These are phyloP conservation scores for Ashbya aceris DNA, from an alignment of 1,139 yeast genomes.

Conservation along the genomic window DNA sequence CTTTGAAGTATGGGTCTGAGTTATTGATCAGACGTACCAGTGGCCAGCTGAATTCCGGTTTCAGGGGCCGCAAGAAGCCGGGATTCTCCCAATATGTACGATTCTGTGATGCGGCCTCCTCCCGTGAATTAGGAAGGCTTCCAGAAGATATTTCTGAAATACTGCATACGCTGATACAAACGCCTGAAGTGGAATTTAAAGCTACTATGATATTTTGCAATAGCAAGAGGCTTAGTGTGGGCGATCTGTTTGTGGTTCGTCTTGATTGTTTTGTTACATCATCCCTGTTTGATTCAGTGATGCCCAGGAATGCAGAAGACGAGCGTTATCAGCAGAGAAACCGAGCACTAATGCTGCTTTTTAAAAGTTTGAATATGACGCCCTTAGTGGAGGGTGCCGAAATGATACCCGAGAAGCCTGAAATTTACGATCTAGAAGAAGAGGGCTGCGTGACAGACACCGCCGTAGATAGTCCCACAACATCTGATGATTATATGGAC, in stretches of 20 bases:
- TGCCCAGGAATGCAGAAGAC: constrained; percentile 40
- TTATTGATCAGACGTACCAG: constrained; percentile 31
- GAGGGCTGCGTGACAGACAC: constrained; percentile 9
- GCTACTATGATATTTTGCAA: constrained; percentile 54
- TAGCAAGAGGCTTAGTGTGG: constrained; percentile 48
- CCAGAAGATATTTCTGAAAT: constrained; percentile 66
- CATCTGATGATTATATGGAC: constrained; percentile 35
- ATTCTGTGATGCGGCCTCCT: constrained; percentile 19
- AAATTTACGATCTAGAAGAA: constrained; percentile 26
- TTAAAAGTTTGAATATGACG: constrained; percentile 39
- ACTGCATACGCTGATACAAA: constrained; percentile 56
- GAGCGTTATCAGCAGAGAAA: constrained; percentile 43
- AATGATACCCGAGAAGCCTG: constrained; percentile 22
- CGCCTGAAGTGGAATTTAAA: constrained; percentile 45
- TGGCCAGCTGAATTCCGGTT: background rate
- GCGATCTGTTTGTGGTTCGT: constrained; percentile 60
- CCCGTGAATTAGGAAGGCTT: constrained; percentile 65
- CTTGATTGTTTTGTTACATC: constrained; percentile 52
- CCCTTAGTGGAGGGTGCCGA: constrained; percentile 22
- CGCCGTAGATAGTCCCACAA: constrained; percentile 19
- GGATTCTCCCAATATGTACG: constrained; percentile 21
- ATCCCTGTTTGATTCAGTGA: constrained; percentile 36
- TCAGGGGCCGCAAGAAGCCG: constrained; percentile 9
- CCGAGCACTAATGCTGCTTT: constrained; percentile 46
- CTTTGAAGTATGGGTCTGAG: constrained; percentile 43